Evolutionary conservation across 139 green algal genomes (phyloP).

Genomic region (Chlorella sp.): DNA sequence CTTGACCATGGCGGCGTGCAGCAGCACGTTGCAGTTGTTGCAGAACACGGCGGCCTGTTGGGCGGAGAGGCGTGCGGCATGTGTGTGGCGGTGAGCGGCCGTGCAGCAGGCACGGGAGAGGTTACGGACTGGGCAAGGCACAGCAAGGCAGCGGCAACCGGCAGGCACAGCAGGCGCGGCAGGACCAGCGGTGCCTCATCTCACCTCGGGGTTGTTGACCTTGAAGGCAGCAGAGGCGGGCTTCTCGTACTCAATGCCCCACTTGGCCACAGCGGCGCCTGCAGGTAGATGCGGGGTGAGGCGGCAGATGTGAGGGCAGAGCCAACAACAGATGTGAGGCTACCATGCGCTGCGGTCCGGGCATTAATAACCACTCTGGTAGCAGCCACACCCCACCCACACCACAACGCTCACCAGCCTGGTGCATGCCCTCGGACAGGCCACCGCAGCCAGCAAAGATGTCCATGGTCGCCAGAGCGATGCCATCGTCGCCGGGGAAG

Average conservation of each 20-base stretch:
- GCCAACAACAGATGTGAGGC: too few relatives aligned
- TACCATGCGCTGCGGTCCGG: too few relatives aligned
- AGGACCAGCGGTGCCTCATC: too few relatives aligned
- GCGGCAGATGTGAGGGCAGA: not conserved
- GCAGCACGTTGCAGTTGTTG: constrained; percentile 96
- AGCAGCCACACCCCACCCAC: not conserved
- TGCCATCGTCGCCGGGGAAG: constrained; percentile 47
- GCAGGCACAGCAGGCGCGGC: not conserved
- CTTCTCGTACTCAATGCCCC: constrained; percentile 96
- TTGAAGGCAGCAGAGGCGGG: constrained; percentile 91
- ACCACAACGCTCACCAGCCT: constrained; percentile 65
- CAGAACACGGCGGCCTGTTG: constrained; percentile 63
- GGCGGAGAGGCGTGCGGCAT: too few relatives aligned
- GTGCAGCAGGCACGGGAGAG: too few relatives aligned
- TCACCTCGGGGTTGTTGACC: constrained; percentile 82
- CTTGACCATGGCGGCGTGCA: constrained; percentile 87
- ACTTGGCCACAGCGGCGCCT: constrained; percentile 80
- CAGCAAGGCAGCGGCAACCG: too few relatives aligned
- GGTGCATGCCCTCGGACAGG: constrained; percentile 94
- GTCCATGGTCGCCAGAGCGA: constrained; percentile 87
- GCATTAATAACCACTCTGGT: not conserved
- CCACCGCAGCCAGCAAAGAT: constrained; percentile 98
- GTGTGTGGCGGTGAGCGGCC: too few relatives aligned
- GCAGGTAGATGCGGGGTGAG: not conserved
- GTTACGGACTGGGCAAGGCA: too few relatives aligned